phyloP scores from a whole-genome alignment of 192 early-diverging fungal species.

The Spinellus fusiger region DNA sequence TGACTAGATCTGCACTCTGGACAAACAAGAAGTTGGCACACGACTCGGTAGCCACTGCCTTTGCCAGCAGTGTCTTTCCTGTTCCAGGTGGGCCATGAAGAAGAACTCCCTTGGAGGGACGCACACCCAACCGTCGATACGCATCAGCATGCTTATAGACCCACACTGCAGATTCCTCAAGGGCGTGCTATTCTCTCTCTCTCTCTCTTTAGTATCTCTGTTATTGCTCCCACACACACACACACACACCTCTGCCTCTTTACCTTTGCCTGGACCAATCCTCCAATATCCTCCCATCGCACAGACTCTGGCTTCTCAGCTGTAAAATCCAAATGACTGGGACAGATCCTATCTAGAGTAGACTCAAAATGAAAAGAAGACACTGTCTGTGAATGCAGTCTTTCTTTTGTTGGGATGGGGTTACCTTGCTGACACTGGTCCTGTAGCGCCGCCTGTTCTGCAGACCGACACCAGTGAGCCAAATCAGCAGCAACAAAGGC shows the following conservation, averaged over 20 bases:
- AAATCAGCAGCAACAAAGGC: slow-evolving; percentile 54
- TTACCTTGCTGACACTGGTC: slow-evolving; percentile 11
- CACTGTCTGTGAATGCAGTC: slow-evolving; percentile 18
- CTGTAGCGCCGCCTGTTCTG: slow-evolving; percentile 7
- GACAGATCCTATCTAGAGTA: slow-evolving; percentile 26
- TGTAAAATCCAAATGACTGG: slow-evolving; percentile 28
- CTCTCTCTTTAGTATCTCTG: background rate
- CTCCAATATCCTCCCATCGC: slow-evolving; percentile 77
- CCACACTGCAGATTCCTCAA: slow-evolving; percentile 81
- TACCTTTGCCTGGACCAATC: slow-evolving; percentile 67
- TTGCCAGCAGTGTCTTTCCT: slow-evolving; percentile 88
- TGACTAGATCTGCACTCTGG: slow-evolving; percentile 75
- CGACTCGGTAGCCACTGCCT: slow-evolving; percentile 76
- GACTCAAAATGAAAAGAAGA: slow-evolving; percentile 29
- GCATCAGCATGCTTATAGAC: slow-evolving; percentile 56
- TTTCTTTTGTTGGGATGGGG: slow-evolving; percentile 4
- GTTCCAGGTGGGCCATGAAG: slow-evolving; percentile 88
- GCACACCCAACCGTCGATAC: slow-evolving; percentile 64
- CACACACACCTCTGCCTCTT: background rate
- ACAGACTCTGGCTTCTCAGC: slow-evolving; percentile 46
- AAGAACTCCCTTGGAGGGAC: slow-evolving; percentile 74
- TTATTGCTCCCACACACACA: background rate
- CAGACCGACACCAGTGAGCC: slow-evolving; percentile 34
- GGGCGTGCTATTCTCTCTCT: slow-evolving; percentile 32
- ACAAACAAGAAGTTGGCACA: slow-evolving; percentile 77